Evolutionary conservation across 2,329 filamentous ascomycete genomes (phyloP), one percentile per base, ranked within the genome.

Genomic region (Geoglossum cookeanum): DNA sequence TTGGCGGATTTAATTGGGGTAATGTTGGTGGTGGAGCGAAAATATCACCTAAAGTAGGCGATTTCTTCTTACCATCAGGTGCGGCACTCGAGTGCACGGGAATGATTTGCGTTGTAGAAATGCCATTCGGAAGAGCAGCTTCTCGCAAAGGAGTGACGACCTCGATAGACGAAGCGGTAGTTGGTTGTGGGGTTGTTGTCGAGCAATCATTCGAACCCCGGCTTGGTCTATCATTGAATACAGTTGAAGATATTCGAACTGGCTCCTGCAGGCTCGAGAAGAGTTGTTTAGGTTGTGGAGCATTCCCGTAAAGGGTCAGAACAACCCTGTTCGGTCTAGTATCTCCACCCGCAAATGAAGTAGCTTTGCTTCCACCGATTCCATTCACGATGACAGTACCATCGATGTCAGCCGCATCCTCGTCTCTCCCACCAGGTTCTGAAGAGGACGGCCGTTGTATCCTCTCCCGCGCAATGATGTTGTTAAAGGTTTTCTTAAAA

Each of bases 251-350:
- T 53, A 53, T 35, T n/a, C 49, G 49, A 6, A 65, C 60, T 11
- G 73, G 70, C 57, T 78, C 75, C 61, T 85, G 86, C 55, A 95
- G 73, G 68, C 90, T 94, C 3, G 91, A 94, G 67, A 92, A 96
- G 3, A 96, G 74, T 59, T 91, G 85, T 63, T 82, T 84, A 39
- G 85, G 78, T 51, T 81, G 81, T 1, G 83, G 81, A 45, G 85
- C 85, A 62, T 82, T 85, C 57, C 87, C 88, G 62, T 82, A 83
- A 0, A 94, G 73, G 0, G 87, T 91, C 58, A 96, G 73, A 4
- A 91, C 83, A 15, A 81, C 72, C 60, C 74, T 76, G 57, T 77
- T 69, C 61, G 54, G 30, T 15, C 44, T 55, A n/a, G 15, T 44
- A 17, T 48, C 39, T 55, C 54, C 39, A 22, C 32, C 32, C 44